These are phyloP conservation scores for Extremus antarcticus DNA, from an alignment of 495 filamentous ascomycete genomes.

Conservation along the genomic window DNA sequence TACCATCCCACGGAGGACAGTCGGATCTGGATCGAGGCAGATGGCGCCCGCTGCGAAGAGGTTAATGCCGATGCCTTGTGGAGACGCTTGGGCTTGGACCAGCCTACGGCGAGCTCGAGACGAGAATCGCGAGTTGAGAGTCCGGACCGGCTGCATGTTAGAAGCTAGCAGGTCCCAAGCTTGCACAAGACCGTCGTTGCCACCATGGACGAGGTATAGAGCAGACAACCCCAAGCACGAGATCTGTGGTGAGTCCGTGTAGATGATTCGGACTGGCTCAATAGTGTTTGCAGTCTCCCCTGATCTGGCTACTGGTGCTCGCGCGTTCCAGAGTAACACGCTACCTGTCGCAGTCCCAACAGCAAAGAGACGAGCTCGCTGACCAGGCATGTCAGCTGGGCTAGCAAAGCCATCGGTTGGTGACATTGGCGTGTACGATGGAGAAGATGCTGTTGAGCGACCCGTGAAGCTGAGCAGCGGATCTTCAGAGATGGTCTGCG, in stretches of 20 bases:
- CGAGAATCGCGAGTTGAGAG: slow-evolving; percentile 79
- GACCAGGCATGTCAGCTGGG: slow-evolving; percentile 58
- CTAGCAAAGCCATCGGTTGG: slow-evolving; percentile 38
- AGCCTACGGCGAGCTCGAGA: slow-evolving; percentile 65
- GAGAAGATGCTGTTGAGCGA: slow-evolving; percentile 45
- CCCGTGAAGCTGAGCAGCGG: slow-evolving; percentile 49
- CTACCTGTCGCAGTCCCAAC: slow-evolving; percentile 69
- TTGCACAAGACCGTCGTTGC: slow-evolving; percentile 90
- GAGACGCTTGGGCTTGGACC: slow-evolving; percentile 58
- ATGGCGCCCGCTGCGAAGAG: slow-evolving; percentile 77
- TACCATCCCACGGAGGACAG: slow-evolving; percentile 80
- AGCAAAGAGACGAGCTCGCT: slow-evolving; percentile 70
- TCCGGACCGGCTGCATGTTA: slow-evolving; percentile 65
- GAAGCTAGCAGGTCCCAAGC: slow-evolving; percentile 94
- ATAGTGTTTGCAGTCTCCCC: slow-evolving; percentile 42
- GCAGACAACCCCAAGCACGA: slow-evolving; percentile 78
- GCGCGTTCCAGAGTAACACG: slow-evolving; percentile 76
- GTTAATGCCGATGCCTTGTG: slow-evolving; percentile 58
- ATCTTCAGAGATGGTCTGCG: slow-evolving; percentile 65
- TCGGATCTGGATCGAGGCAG: slow-evolving; percentile 78
- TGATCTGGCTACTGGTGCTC: slow-evolving; percentile 45
- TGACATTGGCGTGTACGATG: slow-evolving; percentile 43
- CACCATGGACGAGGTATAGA: slow-evolving; percentile 81
- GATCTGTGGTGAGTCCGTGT: slow-evolving; percentile 84
- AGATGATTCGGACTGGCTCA: slow-evolving; percentile 64